Conservation (phyloP, 768 basidiomycete genomes). For the Phallus indusiatus region DNA sequence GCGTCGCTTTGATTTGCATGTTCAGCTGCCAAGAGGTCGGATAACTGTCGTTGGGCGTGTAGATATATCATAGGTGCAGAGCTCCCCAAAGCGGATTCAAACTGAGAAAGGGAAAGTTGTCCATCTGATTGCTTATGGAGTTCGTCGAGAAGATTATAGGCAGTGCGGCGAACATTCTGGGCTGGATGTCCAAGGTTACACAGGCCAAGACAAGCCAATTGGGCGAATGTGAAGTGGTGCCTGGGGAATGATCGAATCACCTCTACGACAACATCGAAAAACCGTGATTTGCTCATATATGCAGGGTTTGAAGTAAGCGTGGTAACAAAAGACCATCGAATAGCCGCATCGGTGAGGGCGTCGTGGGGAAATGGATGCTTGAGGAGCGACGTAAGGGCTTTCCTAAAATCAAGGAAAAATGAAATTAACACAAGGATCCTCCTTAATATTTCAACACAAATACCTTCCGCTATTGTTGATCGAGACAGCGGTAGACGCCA, state of each 20-base stretch:
- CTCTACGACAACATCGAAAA: conserved; percentile 75
- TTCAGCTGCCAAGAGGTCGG: conserved; percentile 70
- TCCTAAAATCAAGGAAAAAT: conserved; percentile 50
- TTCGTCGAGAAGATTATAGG: conserved; percentile 69
- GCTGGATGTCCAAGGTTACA: conserved; percentile 77
- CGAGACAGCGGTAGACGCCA: conserved; percentile 45
- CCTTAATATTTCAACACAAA: conserved; percentile 21
- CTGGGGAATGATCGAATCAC: conserved; percentile 39
- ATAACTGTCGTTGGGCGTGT: conserved; percentile 68
- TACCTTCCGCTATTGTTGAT: conserved; percentile 57
- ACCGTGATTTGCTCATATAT: conserved; percentile 39
- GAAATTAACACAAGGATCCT: conserved; percentile 8
- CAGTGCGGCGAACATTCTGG: conserved; percentile 52
- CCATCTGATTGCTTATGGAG: conserved; percentile 64
- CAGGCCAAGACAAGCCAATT: conserved; percentile 66
- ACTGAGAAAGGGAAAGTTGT: conserved; percentile 55
- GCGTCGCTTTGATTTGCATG: conserved; percentile 58
- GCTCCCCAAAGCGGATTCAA: conserved; percentile 67
- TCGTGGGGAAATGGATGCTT: conserved; percentile 43
- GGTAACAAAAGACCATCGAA: conserved; percentile 62
- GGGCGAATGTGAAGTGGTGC: conserved; percentile 63
- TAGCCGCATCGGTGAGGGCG: conserved; percentile 47
- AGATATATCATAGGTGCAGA: conserved; percentile 67
- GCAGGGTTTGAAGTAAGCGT: conserved; percentile 33
- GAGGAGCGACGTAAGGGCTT: conserved; percentile 64